Conservation (phyloP, 2,329 filamentous ascomycete genomes). For the Claviceps spartinae region DNA sequence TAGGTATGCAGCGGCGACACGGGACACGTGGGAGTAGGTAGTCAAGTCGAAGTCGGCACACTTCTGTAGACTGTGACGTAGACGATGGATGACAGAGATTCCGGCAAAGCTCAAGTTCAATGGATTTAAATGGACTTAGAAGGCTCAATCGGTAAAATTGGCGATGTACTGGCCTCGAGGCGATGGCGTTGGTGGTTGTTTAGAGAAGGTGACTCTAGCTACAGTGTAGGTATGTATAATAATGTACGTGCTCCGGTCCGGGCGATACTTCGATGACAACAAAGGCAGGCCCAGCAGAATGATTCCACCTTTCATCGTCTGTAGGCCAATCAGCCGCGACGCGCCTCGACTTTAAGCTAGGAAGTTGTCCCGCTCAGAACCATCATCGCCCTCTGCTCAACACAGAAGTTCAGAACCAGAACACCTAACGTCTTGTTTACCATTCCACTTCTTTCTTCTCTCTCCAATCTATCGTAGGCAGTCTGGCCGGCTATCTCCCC, state of each 20-base stretch:
- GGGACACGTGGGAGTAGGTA: constrained; percentile 8
- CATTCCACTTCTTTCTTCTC: neutral
- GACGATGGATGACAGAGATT: neutral
- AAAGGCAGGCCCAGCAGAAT: neutral
- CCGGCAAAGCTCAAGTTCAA: neutral
- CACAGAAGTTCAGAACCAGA: no score
- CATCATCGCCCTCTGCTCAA: neutral
- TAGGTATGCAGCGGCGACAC: neutral
- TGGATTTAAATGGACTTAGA: neutral
- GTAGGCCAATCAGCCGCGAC: neutral
- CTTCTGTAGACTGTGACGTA: neutral
- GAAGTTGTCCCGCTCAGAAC: neutral
- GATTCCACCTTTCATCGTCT: neutral
- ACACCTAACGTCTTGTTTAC: no score
- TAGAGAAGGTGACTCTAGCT: neutral
- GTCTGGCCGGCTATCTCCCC: no score
- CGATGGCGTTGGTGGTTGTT: neutral
- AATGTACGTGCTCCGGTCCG: neutral
- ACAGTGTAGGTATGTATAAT: neutral
- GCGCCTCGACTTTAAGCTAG: neutral
- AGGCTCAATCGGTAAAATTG: neutral
- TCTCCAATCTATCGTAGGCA: neutral
- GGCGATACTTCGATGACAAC: neutral
- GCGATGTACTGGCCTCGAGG: neutral
- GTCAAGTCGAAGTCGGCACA: constrained; percentile 7